Conservation (phyloP, 768 basidiomycete species). For the Pleurotus salmoneostramineus region DNA sequence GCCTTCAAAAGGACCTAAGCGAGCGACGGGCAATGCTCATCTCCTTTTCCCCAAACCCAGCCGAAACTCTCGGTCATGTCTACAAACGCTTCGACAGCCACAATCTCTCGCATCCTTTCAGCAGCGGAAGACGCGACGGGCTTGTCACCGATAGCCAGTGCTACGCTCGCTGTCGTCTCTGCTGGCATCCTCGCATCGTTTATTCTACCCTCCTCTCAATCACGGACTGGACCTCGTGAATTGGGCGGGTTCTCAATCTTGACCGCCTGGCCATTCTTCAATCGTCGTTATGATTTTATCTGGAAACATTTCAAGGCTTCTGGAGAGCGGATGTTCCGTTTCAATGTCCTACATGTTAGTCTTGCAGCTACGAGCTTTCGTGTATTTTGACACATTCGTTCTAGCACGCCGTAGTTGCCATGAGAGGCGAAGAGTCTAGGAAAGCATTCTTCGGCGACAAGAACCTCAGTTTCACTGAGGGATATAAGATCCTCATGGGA, state of each 20-base stretch:
- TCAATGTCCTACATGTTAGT: constrained; percentile 14
- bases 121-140: background rate
- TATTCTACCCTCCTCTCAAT: background rate
- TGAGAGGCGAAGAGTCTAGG: constrained; percentile 26
- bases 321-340: constrained; percentile 13
- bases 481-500: constrained; percentile 28
- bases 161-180: background rate
- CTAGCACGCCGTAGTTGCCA: constrained; percentile 18
- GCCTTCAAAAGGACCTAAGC: too few relatives aligned
- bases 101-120: background rate
- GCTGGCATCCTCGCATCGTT: background rate
- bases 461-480: constrained; percentile 23
- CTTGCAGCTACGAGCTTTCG: background rate
- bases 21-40: too few relatives aligned
- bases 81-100: background rate
- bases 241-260: constrained; percentile 1
- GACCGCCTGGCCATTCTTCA: constrained; percentile 8
- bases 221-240: background rate
- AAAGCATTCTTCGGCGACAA: constrained; percentile 26
- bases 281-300: constrained; percentile 1
- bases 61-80: too few relatives aligned
- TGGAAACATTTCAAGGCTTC: constrained; percentile 4
- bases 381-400: background rate
- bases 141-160: background rate
- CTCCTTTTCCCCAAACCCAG: too few relatives aligned